phyloP scores from a whole-genome alignment of 163 green algal species.

The Scenedesmus sp. region DNA sequence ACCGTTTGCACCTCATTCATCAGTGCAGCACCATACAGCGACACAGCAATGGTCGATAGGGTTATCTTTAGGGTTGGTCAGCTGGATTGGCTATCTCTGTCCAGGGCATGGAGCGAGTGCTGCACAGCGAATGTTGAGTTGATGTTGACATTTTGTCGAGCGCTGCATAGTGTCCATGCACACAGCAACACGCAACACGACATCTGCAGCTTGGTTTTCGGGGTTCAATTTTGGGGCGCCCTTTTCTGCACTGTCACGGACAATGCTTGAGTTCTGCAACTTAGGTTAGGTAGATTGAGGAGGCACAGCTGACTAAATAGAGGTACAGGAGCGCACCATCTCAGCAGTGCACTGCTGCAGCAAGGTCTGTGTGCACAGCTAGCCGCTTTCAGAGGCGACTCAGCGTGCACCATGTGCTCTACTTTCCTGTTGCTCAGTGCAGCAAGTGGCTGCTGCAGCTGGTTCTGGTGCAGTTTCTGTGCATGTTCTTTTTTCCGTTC shows the following conservation, averaged over 20 bases:
- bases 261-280: neutral
- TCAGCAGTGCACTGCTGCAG: no score
- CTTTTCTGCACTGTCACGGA: neutral
- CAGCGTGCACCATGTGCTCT: no score
- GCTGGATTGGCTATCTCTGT: neutral
- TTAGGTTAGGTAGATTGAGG: neutral
- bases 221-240: neutral
- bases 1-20: neutral
- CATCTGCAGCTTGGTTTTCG: neutral
- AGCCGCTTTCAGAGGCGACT: no score
- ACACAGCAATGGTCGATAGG: neutral
- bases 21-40: conserved; percentile 2
- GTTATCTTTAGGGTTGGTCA: neutral
- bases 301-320: neutral
- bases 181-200: neutral
- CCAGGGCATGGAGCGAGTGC: neutral
- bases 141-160: neutral
- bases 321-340: neutral
- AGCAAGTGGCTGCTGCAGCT: neutral
- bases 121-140: neutral
- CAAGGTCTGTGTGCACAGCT: neutral
- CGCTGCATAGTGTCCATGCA: neutral
- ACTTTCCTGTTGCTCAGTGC: neutral
- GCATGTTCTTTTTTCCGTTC: neutral
- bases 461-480: neutral